Evolutionary conservation across 345 rosid genomes (phyloP), one percentile per base, ranked within the genome.

Genomic region (Moringa oleifera): DNA sequence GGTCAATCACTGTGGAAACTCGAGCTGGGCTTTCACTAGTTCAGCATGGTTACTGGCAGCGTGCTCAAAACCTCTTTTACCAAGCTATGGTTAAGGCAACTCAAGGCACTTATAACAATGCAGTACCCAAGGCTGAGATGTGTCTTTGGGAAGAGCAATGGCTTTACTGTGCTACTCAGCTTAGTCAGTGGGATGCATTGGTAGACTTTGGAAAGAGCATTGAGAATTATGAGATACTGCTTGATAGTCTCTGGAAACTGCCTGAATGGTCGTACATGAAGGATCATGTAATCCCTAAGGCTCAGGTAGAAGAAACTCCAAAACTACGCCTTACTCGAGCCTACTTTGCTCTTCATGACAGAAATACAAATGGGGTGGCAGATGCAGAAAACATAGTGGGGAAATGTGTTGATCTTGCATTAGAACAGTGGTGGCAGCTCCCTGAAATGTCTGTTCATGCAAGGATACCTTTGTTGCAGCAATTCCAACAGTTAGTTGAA

Each of bases 141-240:
- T 91, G 96, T 72, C 85, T 95, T 51, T 95, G 99, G 99, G 99
- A 95, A 85, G 99, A 95, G 78, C 97, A 95, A 65, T 95, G 99
- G 99, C 81, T 90, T 59, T 78, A 81, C 74, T 95, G 99, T 80
- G 96, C 91, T 52, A 79, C 69, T 68, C 99, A 95, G 75, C 96
- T 95, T 64, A 81, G 96, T 70, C 97, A 95, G 79, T 95, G 99
- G 99, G 99, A 91, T 81, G 96, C 96, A 16, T 67, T 94, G 64
- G 95, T 85, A 23, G 97, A 94, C 36, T 94, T 88, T 77, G 97
- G 99, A 55, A 94, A 91, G 80, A 85, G 75, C 74, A 72, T 85
- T 66, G 99, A 91, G 73, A 88, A 94, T 68, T 91, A 94, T 76
- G 96, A 94, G 71, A 81, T 94, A 71, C 90, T 94, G 64, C 96